Base-by-base conservation (phyloP, 257 asterid species). In the Solanum microdontum region DNA sequence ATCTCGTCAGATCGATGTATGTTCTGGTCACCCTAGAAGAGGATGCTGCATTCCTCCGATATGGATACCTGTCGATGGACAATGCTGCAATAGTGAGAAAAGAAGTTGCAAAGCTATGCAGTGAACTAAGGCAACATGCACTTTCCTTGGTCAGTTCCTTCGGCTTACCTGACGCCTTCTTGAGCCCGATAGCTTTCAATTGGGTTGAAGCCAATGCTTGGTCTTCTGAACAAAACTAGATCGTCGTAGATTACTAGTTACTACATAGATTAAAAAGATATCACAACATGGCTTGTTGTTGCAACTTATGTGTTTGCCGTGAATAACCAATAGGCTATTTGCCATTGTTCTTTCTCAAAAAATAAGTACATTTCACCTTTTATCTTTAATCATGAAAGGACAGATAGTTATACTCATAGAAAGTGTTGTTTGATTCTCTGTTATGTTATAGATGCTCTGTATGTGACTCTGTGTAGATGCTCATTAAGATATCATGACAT, bases 111-210 rank as follows among this genome's bases (percentile, higher is more conserved):
- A 93, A 90, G 30, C 96, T 95, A 7, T 95, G 99, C 91, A 86
- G 92, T 30, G 98, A 93, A 90, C 92, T 96, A 40, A 92, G 99
- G 74, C 98, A 98, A 11, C 96, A 97, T 68, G 98, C 98, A 4
- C 99, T 97, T 80, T 88, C 95, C 24, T 87, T 94, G 91, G 97
- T 97, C 83, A 87, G 77, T 87, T 93, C 98, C 30, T 93, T 97
- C 4, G 98, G 99, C 40, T 95, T 97, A 86, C 98, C 99, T 26
- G 99, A 95, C 90, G 98, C 98, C 89, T 96, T 97, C 90, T 92
- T 97, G 84, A 86, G 99, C 84, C 99, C 99, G 12, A 92, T 97
- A 1, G 98, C 99, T 24, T 97, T 95, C 75, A 93, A 95, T 87
- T 97, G 99, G 99, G 92, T 97, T 76, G 96, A 98, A 23, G 95